Percentiles rank a stretch among this genome's conserved stretches.
These are phyloP conservation scores for Bimuria novae-zelandiae DNA, from an alignment of 2,329 filamentous ascomycete species.

Conservation along the genomic window DNA sequence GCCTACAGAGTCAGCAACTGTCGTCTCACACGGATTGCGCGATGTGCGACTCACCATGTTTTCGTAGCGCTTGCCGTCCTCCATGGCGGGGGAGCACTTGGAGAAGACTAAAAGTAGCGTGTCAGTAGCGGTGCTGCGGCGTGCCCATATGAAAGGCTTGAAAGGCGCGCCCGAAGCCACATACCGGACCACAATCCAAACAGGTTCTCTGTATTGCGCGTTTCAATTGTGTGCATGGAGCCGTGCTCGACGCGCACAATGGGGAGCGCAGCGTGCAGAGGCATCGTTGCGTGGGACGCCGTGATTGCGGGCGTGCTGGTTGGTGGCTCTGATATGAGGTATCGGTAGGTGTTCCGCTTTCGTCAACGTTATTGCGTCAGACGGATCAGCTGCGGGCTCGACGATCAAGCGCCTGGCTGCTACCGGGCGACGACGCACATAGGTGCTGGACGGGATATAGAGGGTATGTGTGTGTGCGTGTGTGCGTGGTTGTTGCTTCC, in stretches of 20 bases:
- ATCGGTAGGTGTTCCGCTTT: slow-evolving; percentile 19
- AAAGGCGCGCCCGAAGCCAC: slow-evolving; percentile 42
- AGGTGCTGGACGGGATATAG: neutral
- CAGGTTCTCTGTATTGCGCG: slow-evolving; percentile 86
- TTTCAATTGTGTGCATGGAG: slow-evolving; percentile 94
- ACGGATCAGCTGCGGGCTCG: slow-evolving; percentile 24
- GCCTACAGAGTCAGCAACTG: slow-evolving; percentile 5
- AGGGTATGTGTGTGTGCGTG: too few species aligned
- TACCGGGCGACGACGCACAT: slow-evolving; percentile 13
- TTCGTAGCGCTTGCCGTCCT: slow-evolving; percentile 88
- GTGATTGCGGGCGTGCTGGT: slow-evolving; percentile 15
- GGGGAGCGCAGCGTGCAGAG: slow-evolving; percentile 78
- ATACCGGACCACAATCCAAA: slow-evolving; percentile 97
- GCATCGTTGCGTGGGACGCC: slow-evolving; percentile 62
- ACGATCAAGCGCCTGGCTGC: slow-evolving; percentile 14
- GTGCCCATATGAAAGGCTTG: too few species aligned
- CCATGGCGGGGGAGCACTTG: slow-evolving; percentile 89
- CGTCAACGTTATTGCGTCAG: slow-evolving; percentile 25
- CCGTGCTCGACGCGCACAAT: slow-evolving; percentile 90
- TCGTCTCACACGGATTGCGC: neutral
- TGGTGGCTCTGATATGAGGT: slow-evolving; percentile 8
- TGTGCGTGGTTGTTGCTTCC: too few species aligned
- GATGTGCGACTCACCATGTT: slow-evolving; percentile 67
- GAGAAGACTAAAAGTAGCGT: slow-evolving; percentile 72
- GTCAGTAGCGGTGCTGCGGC: slow-evolving; percentile 26